Percentiles rank a stretch among this genome's conserved stretches.
These are phyloP conservation scores for Wickerhamomyces sp. DNA, from an alignment of 1,139 yeast species.

Conservation along the genomic window DNA sequence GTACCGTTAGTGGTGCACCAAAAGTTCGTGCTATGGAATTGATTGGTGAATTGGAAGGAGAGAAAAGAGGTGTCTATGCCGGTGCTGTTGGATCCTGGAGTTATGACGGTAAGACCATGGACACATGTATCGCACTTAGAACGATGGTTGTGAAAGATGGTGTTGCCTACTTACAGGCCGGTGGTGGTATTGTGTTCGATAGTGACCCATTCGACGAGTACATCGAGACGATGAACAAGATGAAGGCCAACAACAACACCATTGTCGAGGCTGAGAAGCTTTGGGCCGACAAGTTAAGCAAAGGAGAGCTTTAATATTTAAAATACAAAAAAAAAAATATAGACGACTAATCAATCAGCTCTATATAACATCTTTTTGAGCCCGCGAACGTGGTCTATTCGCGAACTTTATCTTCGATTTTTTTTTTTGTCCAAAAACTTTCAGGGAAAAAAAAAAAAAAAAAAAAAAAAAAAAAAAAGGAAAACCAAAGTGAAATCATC, in stretches of 20 bases:
- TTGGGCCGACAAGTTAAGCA: constrained; percentile 43
- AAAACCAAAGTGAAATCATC: too few relatives aligned
- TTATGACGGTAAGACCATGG: constrained; percentile 88
- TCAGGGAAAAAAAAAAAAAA: too few relatives aligned
- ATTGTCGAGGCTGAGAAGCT: constrained; percentile 83
- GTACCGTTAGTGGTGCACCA: constrained; percentile 98
- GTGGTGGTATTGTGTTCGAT: constrained; percentile 96
- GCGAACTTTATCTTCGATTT: too few relatives aligned
- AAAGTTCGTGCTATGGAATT: constrained; percentile 95
- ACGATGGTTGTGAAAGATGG: constrained; percentile 95
- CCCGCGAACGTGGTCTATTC: too few relatives aligned
- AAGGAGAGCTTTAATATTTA: constrained; percentile 12
- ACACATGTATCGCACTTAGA: constrained; percentile 93
- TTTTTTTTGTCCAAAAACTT: too few relatives aligned
- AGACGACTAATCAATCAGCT: too few relatives aligned
- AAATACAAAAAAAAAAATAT: too few relatives aligned
- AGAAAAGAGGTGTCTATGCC: constrained; percentile 94
- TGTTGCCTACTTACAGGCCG: constrained; percentile 90
- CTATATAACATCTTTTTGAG: too few relatives aligned
- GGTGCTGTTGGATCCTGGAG: constrained; percentile 99
- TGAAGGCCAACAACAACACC: constrained; percentile 88
- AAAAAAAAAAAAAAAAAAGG: too few relatives aligned
- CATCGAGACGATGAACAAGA: constrained; percentile 93
- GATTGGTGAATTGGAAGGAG: constrained; percentile 82
- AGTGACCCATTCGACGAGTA: constrained; percentile 95